Evolutionary conservation across 306 rosid genomes (phyloP).

Genomic region (Calophaca sinica): DNA sequence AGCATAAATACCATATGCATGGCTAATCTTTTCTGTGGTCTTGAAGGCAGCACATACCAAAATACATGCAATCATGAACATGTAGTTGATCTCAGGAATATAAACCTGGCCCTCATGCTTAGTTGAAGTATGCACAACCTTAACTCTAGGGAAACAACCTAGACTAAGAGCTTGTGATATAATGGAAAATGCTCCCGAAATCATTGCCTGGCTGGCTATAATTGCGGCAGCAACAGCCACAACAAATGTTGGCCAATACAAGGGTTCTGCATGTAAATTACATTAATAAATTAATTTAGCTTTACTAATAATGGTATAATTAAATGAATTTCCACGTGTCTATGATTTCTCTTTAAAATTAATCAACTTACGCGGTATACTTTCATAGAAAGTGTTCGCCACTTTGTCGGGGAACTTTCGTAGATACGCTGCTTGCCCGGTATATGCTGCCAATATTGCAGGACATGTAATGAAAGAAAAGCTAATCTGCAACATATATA

Average conservation of each 20-base stretch:
- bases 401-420: conserved; percentile 47
- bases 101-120: conserved; percentile 82
- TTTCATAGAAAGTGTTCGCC: conserved; percentile 44
- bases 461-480: conserved; percentile 51
- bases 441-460: conserved; percentile 46
- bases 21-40: conserved; percentile 77
- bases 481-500: conserved; percentile 49
- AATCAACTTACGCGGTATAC: conserved; percentile 56
- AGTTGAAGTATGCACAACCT: conserved; percentile 76
- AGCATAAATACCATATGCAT: conserved; percentile 65
- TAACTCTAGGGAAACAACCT: conserved; percentile 86
- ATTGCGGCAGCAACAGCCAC: conserved; percentile 80
- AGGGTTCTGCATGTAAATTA: conserved; percentile 50
- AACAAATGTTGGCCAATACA: conserved; percentile 91
- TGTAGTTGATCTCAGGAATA: conserved; percentile 79
- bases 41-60: conserved; percentile 64
- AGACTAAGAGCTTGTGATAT: conserved; percentile 70
- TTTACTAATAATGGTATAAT: background rate
- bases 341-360: background rate
- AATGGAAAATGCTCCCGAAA: conserved; percentile 83
- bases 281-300: background rate
- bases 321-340: background rate
- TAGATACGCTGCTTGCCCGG: conserved; percentile 58
- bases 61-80: conserved; percentile 77
- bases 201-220: conserved; percentile 93